phyloP scores from a whole-genome alignment of 2,329 filamentous ascomycete genomes.

The Trichoderma hamatum region DNA sequence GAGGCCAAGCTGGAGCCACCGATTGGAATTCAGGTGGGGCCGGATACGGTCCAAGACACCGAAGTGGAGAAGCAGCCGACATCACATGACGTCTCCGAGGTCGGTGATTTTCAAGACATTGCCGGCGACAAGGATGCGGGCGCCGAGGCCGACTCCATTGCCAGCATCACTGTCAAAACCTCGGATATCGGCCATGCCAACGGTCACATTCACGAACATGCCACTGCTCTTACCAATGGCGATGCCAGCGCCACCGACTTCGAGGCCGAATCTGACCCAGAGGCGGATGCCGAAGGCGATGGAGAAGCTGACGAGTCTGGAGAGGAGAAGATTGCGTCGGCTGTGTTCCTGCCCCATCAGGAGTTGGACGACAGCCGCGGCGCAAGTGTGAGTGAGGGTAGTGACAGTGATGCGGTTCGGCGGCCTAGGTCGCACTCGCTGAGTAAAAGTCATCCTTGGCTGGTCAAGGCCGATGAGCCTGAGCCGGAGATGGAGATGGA shows the following conservation, averaged over 20 bases:
- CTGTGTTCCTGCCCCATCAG: constrained; percentile 79
- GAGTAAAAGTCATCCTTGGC: constrained; percentile 53
- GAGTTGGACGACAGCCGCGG: constrained; percentile 47
- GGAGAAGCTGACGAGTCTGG: constrained; percentile 62
- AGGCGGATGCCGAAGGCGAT: constrained; percentile 38
- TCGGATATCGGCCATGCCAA: not conserved
- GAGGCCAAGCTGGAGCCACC: constrained; percentile 29
- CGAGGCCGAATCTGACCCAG: constrained; percentile 1
- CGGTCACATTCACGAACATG: constrained; percentile 52
- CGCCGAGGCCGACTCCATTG: constrained; percentile 30
- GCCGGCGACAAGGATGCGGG: constrained; percentile 29
- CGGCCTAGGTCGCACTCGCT: constrained; percentile 49
- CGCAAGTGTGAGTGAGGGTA: constrained; percentile 37
- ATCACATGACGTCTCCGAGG: constrained; percentile 46
- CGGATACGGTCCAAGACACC: constrained; percentile 32
- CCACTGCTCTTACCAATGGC: constrained; percentile 35
- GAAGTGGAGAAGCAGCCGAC: constrained; percentile 41
- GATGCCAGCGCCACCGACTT: constrained; percentile 17
- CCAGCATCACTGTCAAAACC: constrained; percentile 25
- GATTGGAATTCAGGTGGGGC: constrained; percentile 33
- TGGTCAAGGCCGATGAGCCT: constrained; percentile 60
- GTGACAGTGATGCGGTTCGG: constrained; percentile 49
- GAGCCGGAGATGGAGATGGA: constrained; percentile 39
- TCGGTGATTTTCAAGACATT: constrained; percentile 39
- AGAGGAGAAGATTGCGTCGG: constrained; percentile 85